Base-by-base conservation (phyloP, 495 filamentous ascomycete genomes). In the Hapsidospora chrysogenum region DNA sequence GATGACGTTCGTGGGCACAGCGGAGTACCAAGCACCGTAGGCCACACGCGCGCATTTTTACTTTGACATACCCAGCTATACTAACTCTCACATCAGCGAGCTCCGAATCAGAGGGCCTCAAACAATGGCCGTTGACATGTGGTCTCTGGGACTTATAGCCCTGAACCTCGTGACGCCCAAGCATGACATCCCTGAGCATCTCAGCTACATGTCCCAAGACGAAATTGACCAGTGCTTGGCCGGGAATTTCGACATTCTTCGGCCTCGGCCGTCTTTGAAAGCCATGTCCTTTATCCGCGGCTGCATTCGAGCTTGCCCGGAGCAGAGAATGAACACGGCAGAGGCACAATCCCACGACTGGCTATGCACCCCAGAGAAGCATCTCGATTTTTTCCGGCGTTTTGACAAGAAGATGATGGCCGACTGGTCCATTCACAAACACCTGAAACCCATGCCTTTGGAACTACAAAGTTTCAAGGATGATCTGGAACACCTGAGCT, bases 1-100 rank as follows among this genome's bases (percentile, higher is more conserved):
- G 70, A 60, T 56, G 21, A 75, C 75, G 0, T 30, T 58, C 11
- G 61, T 79, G 7, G 82, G 82, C 1, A 86, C 82, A 1, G 29
- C 45, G 0, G 66, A 71, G 25, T 86, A 75, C 41, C 61, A 62
- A 37, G 78, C 82, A 21, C 82, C 82, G 82, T 86, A 50, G 68
- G 80, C 49, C 15, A n/a, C n/a, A n/a, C n/a, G n/a, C n/a, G n/a
- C n/a, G n/a, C n/a, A n/a, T n/a, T n/a, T n/a, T n/a, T n/a, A n/a
- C n/a, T n/a, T n/a, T n/a, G n/a, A n/a, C n/a, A n/a, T n/a, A n/a
- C n/a, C 15, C 5, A 10, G 9, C 3, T 27, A 10, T 2, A 9
- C 2, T 7, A 11, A 3, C 13, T 11, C 3, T 27, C n/a, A 28
- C 8, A 0, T 18, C 9, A 23, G 19, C 16, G 16, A 16, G 16